Evolutionary conservation across 177 flowering plant genomes (phyloP), one percentile per base, ranked within the genome.

Genomic region (Vitis hybrid): DNA sequence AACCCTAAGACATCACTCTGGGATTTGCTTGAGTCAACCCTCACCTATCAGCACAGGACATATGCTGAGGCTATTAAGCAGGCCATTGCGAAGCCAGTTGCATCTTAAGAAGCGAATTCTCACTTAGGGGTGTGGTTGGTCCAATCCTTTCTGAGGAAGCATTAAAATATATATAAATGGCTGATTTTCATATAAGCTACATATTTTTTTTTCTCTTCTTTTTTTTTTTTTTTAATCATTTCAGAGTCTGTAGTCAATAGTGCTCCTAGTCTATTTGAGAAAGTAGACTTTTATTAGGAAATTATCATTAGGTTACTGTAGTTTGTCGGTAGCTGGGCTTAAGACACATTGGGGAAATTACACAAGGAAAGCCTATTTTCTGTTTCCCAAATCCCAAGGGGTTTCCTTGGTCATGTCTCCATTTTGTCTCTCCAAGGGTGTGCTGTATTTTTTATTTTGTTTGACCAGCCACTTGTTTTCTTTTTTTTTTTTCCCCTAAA

Each of bases 11-110:
- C 99, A n/a, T 89, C 97, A 2, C 92, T 95, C 0, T 91, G 98
- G 95, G 99, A 95, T 79, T 77, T 95, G 85, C 90, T 95, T 50
- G 98, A 91, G 50, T 91, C 98, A 9, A 95, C 99, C 64, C 89
- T 93, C 65, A 93, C 99, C 9, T 93, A 95, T 70, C 99, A 95
- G 75, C 99, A 95, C 85, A 85, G 88, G 87, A 95, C 98, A 49
- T 93, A 95, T 61, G 89, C 98, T 0, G 92, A 95, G 76, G 98
- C 99, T 18, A 23, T 95, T 50, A 95, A 88, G 88, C 80, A 89
- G 76, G 87, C 90, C 26, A 81, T 76, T 56, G 74, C 94, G 13
- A 87, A 91, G 59, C 89, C 98, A 34, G 71, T 82, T 65, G 87
- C 97, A 23, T 70, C 90, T 18, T 80, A 84, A 72, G 83, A 65